Evolutionary conservation across 345 rosid genomes (phyloP), one percentile per base, ranked within the genome.

Genomic region (Kernera saxatilis): DNA sequence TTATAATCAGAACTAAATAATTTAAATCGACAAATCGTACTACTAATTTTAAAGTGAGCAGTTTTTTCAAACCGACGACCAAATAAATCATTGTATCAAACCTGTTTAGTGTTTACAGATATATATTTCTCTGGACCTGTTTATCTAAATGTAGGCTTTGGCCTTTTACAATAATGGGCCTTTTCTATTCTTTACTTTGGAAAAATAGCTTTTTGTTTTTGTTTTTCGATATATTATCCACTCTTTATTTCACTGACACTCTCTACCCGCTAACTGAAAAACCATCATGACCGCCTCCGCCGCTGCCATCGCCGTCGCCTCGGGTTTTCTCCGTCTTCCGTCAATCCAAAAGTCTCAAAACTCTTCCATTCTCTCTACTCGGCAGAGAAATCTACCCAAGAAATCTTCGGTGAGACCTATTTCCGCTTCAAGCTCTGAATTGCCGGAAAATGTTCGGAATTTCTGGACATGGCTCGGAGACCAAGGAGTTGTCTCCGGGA

Each of bases 381-480:
- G 64, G 33, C 17, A 70, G 1, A 69, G 67, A 18, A 69, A 33
- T 35, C 74, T 72, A 26, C 57, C 73, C 39, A 45, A 65, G 36
- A 67, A 36, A 71, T 68, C 75, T 18, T 75, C 58, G 33, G 71
- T 39, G 29, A 76, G 51, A 74, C 64, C 81, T 33, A 70, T 76
- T 22, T 67, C 69, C n/a, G 72, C 81, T 18, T 69, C 67, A 11
- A 37, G 17, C 67, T 63, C 70, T 5, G 71, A 76, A 41, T 29
- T 73, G 65, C 70, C 83, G 10, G 73, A 77, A 21, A 67, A 82
- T 17, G 69, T 88, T 53, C 72, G 80, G n/a, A 83, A 77, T 21
- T 93, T 89, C 84, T 93, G 96, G 97, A 70, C 86, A 39, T 93
- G 98, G 98, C 89, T 93, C 62, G 67, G 30, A 18, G 84, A 82